phyloP scores from a whole-genome alignment of 1,284 basidiomycete species.

The Moniliophthora roreri region DNA sequence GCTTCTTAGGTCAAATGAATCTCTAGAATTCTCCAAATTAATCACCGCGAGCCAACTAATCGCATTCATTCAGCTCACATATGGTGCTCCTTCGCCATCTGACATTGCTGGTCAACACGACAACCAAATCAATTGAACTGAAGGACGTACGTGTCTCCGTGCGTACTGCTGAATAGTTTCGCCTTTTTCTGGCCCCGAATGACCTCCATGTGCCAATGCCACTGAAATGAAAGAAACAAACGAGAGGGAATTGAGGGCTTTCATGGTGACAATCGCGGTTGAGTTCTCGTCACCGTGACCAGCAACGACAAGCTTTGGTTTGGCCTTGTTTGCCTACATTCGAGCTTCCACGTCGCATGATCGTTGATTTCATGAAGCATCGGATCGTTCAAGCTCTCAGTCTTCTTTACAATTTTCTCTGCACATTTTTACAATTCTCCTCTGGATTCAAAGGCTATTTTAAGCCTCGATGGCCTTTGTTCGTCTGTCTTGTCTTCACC shows the following conservation, averaged over 20 bases:
- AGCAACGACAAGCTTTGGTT: not conserved
- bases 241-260: conserved; percentile 8
- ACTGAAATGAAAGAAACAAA: conserved; percentile 11
- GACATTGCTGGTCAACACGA: conserved; percentile 18
- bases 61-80: conserved; percentile 49
- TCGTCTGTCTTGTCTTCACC: no score
- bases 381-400: no score
- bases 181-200: conserved; percentile 38
- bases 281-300: not conserved
- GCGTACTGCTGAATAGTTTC: conserved; percentile 59
- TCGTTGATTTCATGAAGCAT: not conserved
- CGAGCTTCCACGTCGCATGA: not conserved
- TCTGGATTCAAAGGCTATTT: no score
- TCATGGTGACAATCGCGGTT: conserved; percentile 5
- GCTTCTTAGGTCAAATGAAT: conserved; percentile 74
- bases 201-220: conserved; percentile 43
- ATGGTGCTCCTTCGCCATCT: conserved; percentile 87
- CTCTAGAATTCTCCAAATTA: conserved; percentile 41
- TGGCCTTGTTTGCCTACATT: not conserved
- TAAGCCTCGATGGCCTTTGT: no score
- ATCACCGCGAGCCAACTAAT: conserved; percentile 4
- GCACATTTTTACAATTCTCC: no score
- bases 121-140: not conserved
- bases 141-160: conserved; percentile 52
- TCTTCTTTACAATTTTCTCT: no score